A percentile compares a stretch with the other conserved stretches of the same genome.
Evolutionary conservation across 2,329 filamentous ascomycete genomes (phyloP).

Genomic region (Plenodomus tracheiphilus): DNA sequence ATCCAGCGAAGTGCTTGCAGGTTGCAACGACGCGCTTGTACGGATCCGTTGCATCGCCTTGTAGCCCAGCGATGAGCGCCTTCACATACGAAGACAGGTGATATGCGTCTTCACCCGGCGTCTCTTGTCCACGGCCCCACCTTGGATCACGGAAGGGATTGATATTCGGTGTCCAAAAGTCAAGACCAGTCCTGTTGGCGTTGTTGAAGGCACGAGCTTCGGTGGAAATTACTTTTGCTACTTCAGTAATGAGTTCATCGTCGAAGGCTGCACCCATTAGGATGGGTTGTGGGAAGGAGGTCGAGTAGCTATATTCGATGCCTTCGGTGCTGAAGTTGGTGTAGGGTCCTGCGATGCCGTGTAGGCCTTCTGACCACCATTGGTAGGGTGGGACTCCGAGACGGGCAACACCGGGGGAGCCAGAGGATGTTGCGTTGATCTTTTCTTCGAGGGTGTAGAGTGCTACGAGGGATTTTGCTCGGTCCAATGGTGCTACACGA

Average conservation of each 20-base stretch:
- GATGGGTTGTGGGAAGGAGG: slow-evolving; percentile 69
- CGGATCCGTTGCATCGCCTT: slow-evolving; percentile 47
- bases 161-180: slow-evolving; percentile 70
- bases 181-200: slow-evolving; percentile 54
- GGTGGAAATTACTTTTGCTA: slow-evolving; percentile 61
- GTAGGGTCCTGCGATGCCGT: slow-evolving; percentile 56
- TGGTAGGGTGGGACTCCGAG: slow-evolving; percentile 62
- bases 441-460: slow-evolving; percentile 46
- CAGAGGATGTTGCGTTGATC: slow-evolving; percentile 57
- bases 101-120: slow-evolving; percentile 61
- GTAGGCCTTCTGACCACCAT: slow-evolving; percentile 44
- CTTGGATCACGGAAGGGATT: slow-evolving; percentile 67
- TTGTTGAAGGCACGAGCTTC: slow-evolving; percentile 71
- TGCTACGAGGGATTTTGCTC: slow-evolving; percentile 28
- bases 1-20: slow-evolving; percentile 46
- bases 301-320: slow-evolving; percentile 61
- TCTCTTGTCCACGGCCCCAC: slow-evolving; percentile 58
- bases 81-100: slow-evolving; percentile 58
- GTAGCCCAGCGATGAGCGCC: slow-evolving; percentile 58
- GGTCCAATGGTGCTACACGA: slow-evolving; percentile 24
- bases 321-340: slow-evolving; percentile 59
- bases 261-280: slow-evolving; percentile 66
- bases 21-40: slow-evolving; percentile 35
- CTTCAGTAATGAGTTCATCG: slow-evolving; percentile 61
- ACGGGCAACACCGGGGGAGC: slow-evolving; percentile 48